These are phyloP conservation scores for Vararia minispora DNA, from an alignment of 768 basidiomycete genomes.

Conservation along the genomic window DNA sequence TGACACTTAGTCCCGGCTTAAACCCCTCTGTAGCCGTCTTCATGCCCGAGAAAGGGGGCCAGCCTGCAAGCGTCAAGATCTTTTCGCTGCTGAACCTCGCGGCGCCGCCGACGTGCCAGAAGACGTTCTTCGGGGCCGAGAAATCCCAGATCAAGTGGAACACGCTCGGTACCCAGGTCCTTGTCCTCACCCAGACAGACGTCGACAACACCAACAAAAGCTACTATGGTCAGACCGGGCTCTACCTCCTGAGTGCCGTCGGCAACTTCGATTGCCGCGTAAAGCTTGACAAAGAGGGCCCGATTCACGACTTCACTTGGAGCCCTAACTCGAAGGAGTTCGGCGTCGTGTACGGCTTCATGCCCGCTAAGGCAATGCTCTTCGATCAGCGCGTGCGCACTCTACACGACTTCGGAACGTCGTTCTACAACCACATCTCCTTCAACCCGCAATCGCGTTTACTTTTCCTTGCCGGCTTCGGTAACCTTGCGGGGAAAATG, in stretches of 20 bases:
- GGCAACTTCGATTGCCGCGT: constrained; percentile 93
- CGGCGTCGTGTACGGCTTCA: constrained; percentile 91
- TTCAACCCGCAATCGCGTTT: constrained; percentile 94
- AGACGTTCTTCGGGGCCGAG: constrained; percentile 95
- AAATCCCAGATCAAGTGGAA: constrained; percentile 95
- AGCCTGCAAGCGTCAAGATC: constrained; percentile 80
- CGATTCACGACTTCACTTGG: constrained; percentile 95
- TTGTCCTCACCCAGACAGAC: constrained; percentile 90
- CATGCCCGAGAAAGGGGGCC: constrained; percentile 92
- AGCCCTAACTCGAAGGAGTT: constrained; percentile 96
- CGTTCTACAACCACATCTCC: constrained; percentile 84
- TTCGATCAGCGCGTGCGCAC: constrained; percentile 87
- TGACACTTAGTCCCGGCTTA: constrained; percentile 71
- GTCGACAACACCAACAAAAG: constrained; percentile 96
- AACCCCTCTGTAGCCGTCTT: constrained; percentile 90
- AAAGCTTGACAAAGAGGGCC: constrained; percentile 87
- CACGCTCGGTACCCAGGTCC: constrained; percentile 79
- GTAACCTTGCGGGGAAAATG: constrained; percentile 90
- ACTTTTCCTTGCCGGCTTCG: constrained; percentile 87
- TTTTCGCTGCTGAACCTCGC: constrained; percentile 58
- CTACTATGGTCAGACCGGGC: constrained; percentile 95
- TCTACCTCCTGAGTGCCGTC: constrained; percentile 86
- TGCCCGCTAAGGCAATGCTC: constrained; percentile 89
- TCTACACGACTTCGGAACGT: constrained; percentile 82
- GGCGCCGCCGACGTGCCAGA: constrained; percentile 67